Base-by-base conservation (phyloP, 176 grass and related monocot genomes). In the Triticum dicoccoides region DNA sequence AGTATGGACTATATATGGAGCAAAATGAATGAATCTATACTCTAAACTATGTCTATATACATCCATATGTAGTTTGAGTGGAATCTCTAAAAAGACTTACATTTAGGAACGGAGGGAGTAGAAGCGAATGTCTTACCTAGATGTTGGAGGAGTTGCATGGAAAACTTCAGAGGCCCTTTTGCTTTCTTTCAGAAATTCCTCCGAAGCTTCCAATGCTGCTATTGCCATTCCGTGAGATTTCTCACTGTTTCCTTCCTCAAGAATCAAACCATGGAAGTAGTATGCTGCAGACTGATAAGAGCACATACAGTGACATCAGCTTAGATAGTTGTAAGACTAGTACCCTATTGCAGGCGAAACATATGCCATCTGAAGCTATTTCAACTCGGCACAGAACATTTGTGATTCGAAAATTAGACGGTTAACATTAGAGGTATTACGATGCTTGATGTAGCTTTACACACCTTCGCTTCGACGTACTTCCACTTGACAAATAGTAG, bases 231-330 rank as follows among this genome's bases (percentile, higher is more conserved):
- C 89, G 12, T 94, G 97, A 62, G 94, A 99, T 94, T 99, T 99
- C 83, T 99, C 97, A 2, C 92, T 96, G 77, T 99, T 99, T 86
- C 97, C 94, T 82, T 99, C 97, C 30, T 99, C 94, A 66, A 99
- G 97, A 88, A 99, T 99, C 88, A 94, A 80, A 87, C 97, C 97
- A 65, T 99, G 97, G 86, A 96, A 99, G 86, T 99, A 99, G 77
- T 99, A 96, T 65, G 94, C 97, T 74, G 94, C 97, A 76, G 94
- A 94, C 97, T 99, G 85, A 44, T 9, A 83, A 82, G 73, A 49
- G 63, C 24, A 71, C 87, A 76, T 49, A 61, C 58, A 59, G 38
- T 30, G 14, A 71, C 58, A 4, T 79, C 52, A 87, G 15, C 35
- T 52, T 42, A 83, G 85, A 42, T 82, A 58, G 33, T 71, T 85